Conservation (phyloP, 2,329 filamentous ascomycete species). For the Penicillium sp. region DNA sequence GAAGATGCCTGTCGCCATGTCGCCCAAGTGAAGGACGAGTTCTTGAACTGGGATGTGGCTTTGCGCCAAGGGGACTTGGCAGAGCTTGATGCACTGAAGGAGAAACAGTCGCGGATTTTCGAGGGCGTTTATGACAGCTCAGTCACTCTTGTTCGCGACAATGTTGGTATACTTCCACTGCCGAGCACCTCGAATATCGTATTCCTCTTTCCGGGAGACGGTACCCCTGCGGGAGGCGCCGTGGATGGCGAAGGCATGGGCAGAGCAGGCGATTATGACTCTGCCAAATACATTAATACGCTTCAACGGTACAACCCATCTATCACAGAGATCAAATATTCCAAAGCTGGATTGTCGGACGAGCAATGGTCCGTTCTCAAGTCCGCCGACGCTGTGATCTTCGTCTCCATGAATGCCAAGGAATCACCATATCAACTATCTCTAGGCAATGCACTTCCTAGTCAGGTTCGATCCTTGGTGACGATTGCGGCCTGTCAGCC, state of each 20-base stretch:
- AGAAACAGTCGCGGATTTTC: conserved; percentile 26
- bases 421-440: conserved; percentile 36
- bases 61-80: conserved; percentile 17
- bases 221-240: conserved; percentile 34
- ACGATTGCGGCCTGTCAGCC: conserved; percentile 43
- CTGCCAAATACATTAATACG: conserved; percentile 31
- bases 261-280: conserved; percentile 30
- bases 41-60: conserved; percentile 31
- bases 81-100: conserved; percentile 24
- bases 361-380: conserved; percentile 31
- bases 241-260: conserved; percentile 38
- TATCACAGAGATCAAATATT: conserved; percentile 34
- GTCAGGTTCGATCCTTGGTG: conserved; percentile 31
- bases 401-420: conserved; percentile 40
- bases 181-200: conserved; percentile 28
- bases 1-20: conserved; percentile 37
- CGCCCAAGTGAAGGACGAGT: conserved; percentile 35
- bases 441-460: conserved; percentile 33
- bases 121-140: conserved; percentile 38
- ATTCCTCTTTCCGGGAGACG: conserved; percentile 38
- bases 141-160: conserved; percentile 40
- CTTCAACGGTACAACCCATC: conserved; percentile 26
- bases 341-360: conserved; percentile 27
- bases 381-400: conserved; percentile 38
- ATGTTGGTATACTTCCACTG: conserved; percentile 30